Percentiles rank a stretch among this genome's conserved stretches.
Evolutionary conservation across 2,329 filamentous ascomycete species (phyloP).

Genomic region (Beauveria bassiana): DNA sequence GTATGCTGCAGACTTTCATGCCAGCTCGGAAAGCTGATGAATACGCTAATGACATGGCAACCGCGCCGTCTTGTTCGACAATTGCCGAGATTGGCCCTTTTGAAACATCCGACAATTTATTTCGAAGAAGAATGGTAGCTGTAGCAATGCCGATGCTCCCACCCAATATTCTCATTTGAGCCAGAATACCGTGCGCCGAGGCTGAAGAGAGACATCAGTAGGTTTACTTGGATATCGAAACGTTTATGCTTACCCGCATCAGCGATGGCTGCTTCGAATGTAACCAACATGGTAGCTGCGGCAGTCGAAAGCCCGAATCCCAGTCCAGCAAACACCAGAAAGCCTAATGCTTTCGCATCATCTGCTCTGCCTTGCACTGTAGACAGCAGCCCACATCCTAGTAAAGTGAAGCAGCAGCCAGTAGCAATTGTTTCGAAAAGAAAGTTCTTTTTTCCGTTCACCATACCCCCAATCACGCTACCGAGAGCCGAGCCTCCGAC

Average conservation of each 20-base stretch:
- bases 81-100: slow-evolving; percentile 16
- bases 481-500: slow-evolving; percentile 40
- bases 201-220: slow-evolving; percentile 28
- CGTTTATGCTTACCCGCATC: slow-evolving; percentile 35
- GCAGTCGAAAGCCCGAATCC: slow-evolving; percentile 44
- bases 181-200: slow-evolving; percentile 44
- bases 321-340: slow-evolving; percentile 42
- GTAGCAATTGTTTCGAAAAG: slow-evolving; percentile 35
- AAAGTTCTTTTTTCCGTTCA: slow-evolving; percentile 35
- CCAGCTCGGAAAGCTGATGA: slow-evolving; percentile 36
- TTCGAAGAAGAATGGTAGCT: slow-evolving; percentile 38
- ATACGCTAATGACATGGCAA: slow-evolving; percentile 31
- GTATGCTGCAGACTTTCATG: slow-evolving; percentile 37
- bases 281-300: slow-evolving; percentile 38
- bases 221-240: background rate
- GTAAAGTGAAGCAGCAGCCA: slow-evolving; percentile 33
- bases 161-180: slow-evolving; percentile 43
- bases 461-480: slow-evolving; percentile 32
- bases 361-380: slow-evolving; percentile 26
- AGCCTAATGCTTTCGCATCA: slow-evolving; percentile 40
- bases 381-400: slow-evolving; percentile 41
- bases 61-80: slow-evolving; percentile 18
- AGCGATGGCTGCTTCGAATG: slow-evolving; percentile 31
- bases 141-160: slow-evolving; percentile 47
- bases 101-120: slow-evolving; percentile 18